Percentiles rank a stretch among this genome's conserved stretches.
phyloP scores from a whole-genome alignment of 2,329 filamentous ascomycete species.

The Calycina herbarum region DNA sequence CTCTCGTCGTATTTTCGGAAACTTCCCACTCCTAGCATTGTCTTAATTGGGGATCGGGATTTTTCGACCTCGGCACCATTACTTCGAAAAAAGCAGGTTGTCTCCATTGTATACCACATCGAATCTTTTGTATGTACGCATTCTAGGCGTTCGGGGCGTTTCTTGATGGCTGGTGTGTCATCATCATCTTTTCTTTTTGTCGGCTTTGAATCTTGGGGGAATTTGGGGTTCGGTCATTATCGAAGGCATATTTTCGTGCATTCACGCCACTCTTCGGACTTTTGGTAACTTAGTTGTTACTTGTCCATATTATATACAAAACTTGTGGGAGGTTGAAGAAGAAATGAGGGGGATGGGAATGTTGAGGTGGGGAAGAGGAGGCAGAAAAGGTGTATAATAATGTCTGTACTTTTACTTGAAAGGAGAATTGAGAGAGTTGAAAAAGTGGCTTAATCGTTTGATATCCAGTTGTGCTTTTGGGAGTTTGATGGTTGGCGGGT shows the following conservation, averaged over 20 bases:
- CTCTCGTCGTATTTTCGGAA: too few relatives aligned
- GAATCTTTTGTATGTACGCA: conserved; percentile 15
- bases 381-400: conserved; percentile 12
- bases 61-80: too few relatives aligned
- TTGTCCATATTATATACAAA: not conserved
- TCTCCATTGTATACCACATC: conserved; percentile 9
- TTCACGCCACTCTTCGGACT: conserved; percentile 15
- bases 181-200: not conserved
- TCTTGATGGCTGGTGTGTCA: too few relatives aligned
- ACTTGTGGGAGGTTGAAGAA: not conserved
- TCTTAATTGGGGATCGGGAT: not conserved
- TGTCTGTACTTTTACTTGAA: conserved; percentile 14
- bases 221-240: not conserved
- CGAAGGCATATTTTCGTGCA: not conserved
- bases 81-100: too few relatives aligned
- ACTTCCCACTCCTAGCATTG: conserved; percentile 7
- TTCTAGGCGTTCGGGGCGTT: conserved; percentile 14
- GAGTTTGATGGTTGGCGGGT: too few relatives aligned
- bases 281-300: not conserved
- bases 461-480: too few relatives aligned
- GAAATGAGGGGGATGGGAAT: not conserved
- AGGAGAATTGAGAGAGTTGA: not conserved
- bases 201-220: not conserved
- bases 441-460: not conserved
- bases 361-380: not conserved